phyloP scores from a whole-genome alignment of 2,329 filamentous ascomycete species.

The Pyrenophora seminiperda region DNA sequence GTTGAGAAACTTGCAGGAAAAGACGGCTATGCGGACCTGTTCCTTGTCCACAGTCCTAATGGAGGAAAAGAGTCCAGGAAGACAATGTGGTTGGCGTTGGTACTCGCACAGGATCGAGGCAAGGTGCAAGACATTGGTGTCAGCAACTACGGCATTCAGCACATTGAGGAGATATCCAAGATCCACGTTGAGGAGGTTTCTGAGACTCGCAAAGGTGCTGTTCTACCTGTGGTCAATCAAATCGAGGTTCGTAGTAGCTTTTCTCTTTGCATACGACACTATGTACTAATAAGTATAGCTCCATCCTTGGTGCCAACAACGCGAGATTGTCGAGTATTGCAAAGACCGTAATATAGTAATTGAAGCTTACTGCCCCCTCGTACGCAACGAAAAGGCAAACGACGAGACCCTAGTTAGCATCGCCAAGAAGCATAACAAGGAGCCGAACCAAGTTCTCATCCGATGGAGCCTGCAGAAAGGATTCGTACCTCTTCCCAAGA shows the following conservation, averaged over 20 bases:
- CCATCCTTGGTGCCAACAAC: slow-evolving; percentile 74
- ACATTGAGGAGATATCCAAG: slow-evolving; percentile 70
- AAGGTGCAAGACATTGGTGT: slow-evolving; percentile 70
- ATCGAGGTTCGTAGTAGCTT: slow-evolving; percentile 62
- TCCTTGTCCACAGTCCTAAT: slow-evolving; percentile 70
- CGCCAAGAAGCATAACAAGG: slow-evolving; percentile 73
- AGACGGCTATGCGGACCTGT: slow-evolving; percentile 71
- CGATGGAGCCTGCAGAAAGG: slow-evolving; percentile 82
- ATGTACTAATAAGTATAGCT: slow-evolving; percentile 54
- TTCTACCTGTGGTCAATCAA: slow-evolving; percentile 75
- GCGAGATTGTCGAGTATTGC: slow-evolving; percentile 63
- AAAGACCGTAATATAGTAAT: slow-evolving; percentile 63
- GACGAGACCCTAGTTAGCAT: slow-evolving; percentile 69
- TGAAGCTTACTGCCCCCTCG: slow-evolving; percentile 69
- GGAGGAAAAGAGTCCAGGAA: slow-evolving; percentile 61
- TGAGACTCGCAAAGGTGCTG: slow-evolving; percentile 34
- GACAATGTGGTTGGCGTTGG: slow-evolving; percentile 69
- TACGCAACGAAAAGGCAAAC: slow-evolving; percentile 72
- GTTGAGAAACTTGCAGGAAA: slow-evolving; percentile 63
- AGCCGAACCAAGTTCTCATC: slow-evolving; percentile 76
- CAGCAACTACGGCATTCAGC: slow-evolving; percentile 71
- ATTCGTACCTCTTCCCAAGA: slow-evolving; percentile 48
- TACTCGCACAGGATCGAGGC: slow-evolving; percentile 64
- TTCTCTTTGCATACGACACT: too few relatives aligned
- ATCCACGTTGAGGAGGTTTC: slow-evolving; percentile 59